Percentiles rank a stretch among this genome's conserved stretches.
Conservation (phyloP, 139 green algal species). For the Micractinium conductrix region DNA sequence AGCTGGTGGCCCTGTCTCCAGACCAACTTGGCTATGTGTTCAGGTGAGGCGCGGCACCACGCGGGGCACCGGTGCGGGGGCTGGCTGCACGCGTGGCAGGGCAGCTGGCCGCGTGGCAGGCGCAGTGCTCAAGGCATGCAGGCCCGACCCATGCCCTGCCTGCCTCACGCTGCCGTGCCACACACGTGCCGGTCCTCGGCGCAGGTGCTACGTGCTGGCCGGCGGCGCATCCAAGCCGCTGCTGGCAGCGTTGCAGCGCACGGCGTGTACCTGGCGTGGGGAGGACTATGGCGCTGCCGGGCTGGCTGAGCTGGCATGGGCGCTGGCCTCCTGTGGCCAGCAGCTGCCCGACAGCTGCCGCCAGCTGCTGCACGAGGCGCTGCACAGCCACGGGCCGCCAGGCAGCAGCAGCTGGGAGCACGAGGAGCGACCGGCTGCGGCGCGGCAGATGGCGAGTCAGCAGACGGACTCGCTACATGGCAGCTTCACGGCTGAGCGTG, state of each 20-base stretch:
- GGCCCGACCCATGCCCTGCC: background rate
- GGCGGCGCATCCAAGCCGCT: slow-evolving; percentile 20
- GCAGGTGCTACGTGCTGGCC: slow-evolving; percentile 33
- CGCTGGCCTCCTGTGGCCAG: background rate
- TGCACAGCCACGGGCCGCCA: background rate
- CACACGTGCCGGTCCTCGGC: background rate
- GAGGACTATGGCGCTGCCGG: slow-evolving; percentile 10
- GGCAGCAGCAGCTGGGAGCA: background rate
- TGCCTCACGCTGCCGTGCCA: background rate
- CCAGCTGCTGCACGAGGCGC: background rate
- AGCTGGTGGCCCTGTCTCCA: slow-evolving; percentile 2
- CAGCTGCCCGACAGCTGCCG: background rate
- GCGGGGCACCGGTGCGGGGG: background rate
- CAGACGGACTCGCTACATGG: too few relatives aligned
- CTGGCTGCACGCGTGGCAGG: too few relatives aligned
- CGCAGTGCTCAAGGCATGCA: background rate
- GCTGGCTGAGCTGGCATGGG: slow-evolving; percentile 22
- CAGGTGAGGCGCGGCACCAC: background rate
- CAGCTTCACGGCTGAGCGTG: background rate
- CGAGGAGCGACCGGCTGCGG: background rate
- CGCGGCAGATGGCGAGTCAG: too few relatives aligned
- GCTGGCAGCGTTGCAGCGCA: background rate
- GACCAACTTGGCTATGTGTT: slow-evolving; percentile 24
- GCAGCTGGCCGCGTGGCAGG: background rate
- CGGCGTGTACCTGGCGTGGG: background rate